Evolutionary conservation across 1,284 basidiomycete species (phyloP), one percentile per base, ranked within the genome.

Genomic region (Ustilago vetiveriae): DNA sequence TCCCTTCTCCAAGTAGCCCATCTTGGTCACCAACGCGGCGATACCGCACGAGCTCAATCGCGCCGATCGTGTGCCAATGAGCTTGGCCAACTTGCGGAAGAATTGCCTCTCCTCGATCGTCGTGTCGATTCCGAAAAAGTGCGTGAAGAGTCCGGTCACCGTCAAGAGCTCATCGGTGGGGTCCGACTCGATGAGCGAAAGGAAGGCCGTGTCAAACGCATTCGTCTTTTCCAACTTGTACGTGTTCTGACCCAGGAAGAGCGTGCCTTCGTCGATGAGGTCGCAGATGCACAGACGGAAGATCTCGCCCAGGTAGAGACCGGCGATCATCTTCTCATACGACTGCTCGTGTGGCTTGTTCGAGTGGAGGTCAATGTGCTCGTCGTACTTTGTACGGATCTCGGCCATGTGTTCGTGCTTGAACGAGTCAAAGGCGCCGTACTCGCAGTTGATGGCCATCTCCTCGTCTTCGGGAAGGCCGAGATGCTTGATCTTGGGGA

Each of bases 341-440:
- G 91, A 88, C 83, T 98, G 95, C 84, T 98, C 93, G 49, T 90
- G 90, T 3, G 94, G 93, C 84, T 98, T 98, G 86, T 98, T 98
- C 4, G 92, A 95, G 10, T 88, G 87, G 76, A 96, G 89, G 79
- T 98, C 95, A 27, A 98, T 94, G 76, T 88, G 89, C 66, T 88
- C 85, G 82, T 98, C 95, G 83, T 96, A 98, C 83, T 94, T 93
- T 13, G 94, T 97, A 62, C 95, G 83, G 30, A 84, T 79, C 80
- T 80, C 71, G 82, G 83, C 92, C 24, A 96, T 87, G 82, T 97
- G 91, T 82, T 96, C 90, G 82, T 98, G 94, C 72, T 90, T 88
- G 78, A 94, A 94, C 19, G 94, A 96, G 84, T 98, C 95, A 82
- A 98, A 98, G 0, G 95, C 95, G 62, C 95, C 94, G 91, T 94